Conservation (phyloP, 352 stramenopile genomes). For the Peronospora destructor region DNA sequence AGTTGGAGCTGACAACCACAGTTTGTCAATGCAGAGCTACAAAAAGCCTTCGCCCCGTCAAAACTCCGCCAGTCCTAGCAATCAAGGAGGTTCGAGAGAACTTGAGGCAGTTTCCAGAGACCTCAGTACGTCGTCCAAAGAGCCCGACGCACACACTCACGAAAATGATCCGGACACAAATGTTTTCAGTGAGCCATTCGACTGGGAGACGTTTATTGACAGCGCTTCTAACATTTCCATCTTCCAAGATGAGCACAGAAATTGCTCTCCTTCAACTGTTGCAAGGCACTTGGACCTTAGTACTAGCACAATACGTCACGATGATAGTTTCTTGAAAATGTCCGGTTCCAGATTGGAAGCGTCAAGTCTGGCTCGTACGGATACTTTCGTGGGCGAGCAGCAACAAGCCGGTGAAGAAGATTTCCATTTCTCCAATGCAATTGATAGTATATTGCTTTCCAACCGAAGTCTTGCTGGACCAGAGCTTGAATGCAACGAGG, state of each 20-base stretch:
- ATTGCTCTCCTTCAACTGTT: conserved; percentile 6
- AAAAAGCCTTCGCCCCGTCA: conserved; percentile 1
- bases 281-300: conserved; percentile 14
- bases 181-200: conserved; percentile 28
- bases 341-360: conserved; percentile 4
- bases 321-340: conserved; percentile 10
- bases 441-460: conserved; percentile 2
- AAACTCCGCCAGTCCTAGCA: conserved; percentile 8
- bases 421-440: conserved; percentile 1
- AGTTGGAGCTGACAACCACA: conserved; percentile 8
- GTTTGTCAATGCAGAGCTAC: conserved; percentile 3
- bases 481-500: conserved; percentile 28
- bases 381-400: conserved; percentile 10
- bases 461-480: conserved; percentile 10
- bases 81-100: conserved; percentile 15
- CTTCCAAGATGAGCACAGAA: conserved; percentile 18
- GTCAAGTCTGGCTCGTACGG: not conserved
- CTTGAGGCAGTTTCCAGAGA: conserved; percentile 19
- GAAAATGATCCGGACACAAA: conserved; percentile 12
- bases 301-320: conserved; percentile 23
- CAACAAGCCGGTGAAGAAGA: conserved; percentile 1
- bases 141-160: not conserved
- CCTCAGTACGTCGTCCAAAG: conserved; percentile 16
- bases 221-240: conserved; percentile 37
- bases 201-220: conserved; percentile 66